Evolutionary conservation across 2,329 filamentous ascomycete species (phyloP), one percentile per base, ranked within the genome.

Genomic region (Phyllachora maydis): DNA sequence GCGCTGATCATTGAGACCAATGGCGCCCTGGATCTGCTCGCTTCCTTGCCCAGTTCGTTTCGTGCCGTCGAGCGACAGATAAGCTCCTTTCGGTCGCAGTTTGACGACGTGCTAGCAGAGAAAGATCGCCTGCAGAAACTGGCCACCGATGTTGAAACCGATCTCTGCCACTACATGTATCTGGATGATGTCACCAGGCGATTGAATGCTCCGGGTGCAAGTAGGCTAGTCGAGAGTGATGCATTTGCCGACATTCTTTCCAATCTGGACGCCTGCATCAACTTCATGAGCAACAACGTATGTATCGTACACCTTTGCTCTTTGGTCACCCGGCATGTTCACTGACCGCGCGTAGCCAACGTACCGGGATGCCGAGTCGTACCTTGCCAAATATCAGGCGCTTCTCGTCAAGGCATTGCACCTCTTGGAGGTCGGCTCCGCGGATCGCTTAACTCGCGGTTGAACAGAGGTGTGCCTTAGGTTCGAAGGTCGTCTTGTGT

Each of bases 131-230:
- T 93, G 19, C 70, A 78, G 30, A 64, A 61, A 33, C 60, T 98
- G 19, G 81, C 82, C 3, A 68, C 90, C 34, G 73, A 82, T 28
- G 74, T 98, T 27, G 74, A 78, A 14, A 76, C 78, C 13, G 90
- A 93, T 36, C 55, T 93, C n/a, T 72, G 83, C 40, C 93, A 91
- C 47, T 98, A 98, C 45, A 68, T 76, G 11, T 93, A 92, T 41
- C 61, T 98, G 5, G 88, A 98, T 32, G 82, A 74, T 22, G 82
- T 85, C 29, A 92, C 82, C 0, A 65, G 83, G 26, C 66, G 82
- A 9, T 65, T 98, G 28, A 95, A 95, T 52, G 83, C 83, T 1
- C 83, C 88, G 0, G 82, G 83, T 1, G 83, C 85, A 11, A 72
- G 78, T 23, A 81, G 74, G 27, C 59, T 92, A 26, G 83, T 93